Evolutionary conservation across 2,329 filamentous ascomycete genomes (phyloP), one percentile per base, ranked within the genome.

Genomic region (Fusarium illudens): DNA sequence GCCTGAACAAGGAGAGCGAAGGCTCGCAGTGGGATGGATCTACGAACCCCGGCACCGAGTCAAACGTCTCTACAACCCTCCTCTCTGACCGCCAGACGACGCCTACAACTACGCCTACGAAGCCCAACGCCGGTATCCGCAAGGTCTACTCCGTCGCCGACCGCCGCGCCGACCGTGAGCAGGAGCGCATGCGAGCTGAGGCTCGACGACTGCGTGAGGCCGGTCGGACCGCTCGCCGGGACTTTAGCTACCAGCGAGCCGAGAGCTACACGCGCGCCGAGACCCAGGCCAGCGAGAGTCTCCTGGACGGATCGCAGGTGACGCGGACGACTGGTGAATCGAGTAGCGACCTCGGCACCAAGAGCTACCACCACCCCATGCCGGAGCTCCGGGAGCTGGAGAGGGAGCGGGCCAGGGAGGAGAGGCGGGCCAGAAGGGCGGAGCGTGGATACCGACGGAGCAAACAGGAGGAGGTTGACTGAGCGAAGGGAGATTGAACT

Each of bases 1-100:
- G 95, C 19, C 82, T 98, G 78, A 98, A 98, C 80, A 90, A 90
- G 73, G 85, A 91, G 70, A 86, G 90, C 42, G 95, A 97, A 71
- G 92, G 90, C 64, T 92, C 89, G 62, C 83, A 88, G 69, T 97
- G 93, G 85, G 92, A 96, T 75, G 92, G 92, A 44, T 87, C 84
- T 12, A 88, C 86, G 17, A 89, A 87, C 78, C 90, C 90, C 50
- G 71, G 71, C 39, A 89, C 90, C 69, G 87, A 86, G 75, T 89
- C 89, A 32, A 86, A 84, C n/a, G 87, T 89, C 34, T 86, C 84
- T 71, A 84, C 88, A 64, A 86, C 92, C 67, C 83, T 91, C 36
- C 84, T 90, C 56, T 81, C 80, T 58, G 83, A 89, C 78, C 82
- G 84, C 73, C 83, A 90, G 79, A 79, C 79, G 74, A 87, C 84